Evolutionary conservation across 2,329 filamentous ascomycete species (phyloP).

Genomic region (Claviceps sorghi): DNA sequence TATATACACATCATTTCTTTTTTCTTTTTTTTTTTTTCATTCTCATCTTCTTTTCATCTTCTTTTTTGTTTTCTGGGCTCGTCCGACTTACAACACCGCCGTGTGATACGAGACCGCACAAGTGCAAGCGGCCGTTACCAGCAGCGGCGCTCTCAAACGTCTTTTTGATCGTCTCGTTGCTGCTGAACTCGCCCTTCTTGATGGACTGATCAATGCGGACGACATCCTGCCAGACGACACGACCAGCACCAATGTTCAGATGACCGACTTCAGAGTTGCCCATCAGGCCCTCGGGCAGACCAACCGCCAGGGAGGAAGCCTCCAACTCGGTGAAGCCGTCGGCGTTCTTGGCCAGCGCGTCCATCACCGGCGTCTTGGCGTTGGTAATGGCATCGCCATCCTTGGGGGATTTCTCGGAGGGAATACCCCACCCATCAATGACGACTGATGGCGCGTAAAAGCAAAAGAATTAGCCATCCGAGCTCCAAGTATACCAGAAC

Average conservation of each 20-base stretch:
- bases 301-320: constrained; percentile 88
- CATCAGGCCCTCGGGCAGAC: constrained; percentile 93
- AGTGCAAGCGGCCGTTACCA: constrained; percentile 81
- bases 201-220: constrained; percentile 90
- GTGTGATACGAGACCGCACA: constrained; percentile 84
- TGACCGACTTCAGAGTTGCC: constrained; percentile 98
- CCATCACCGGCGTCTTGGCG: constrained; percentile 89
- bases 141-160: constrained; percentile 68
- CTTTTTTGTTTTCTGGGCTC: background rate
- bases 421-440: constrained; percentile 97
- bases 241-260: constrained; percentile 92
- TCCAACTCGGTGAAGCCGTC: constrained; percentile 88
- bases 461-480: constrained; percentile 43
- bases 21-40: too few relatives aligned
- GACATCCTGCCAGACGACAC: constrained; percentile 97
- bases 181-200: constrained; percentile 67
- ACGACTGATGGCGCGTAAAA: constrained; percentile 54
- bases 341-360: constrained; percentile 66
- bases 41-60: too few relatives aligned
- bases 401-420: constrained; percentile 64
- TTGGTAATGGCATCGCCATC: constrained; percentile 91
- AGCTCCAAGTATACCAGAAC: constrained; percentile 42
- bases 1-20: too few relatives aligned
- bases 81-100: constrained; percentile 60
- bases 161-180: constrained; percentile 61